These are phyloP conservation scores for Prinsepia uniflora DNA, from an alignment of 306 rosid species.

Conservation along the genomic window DNA sequence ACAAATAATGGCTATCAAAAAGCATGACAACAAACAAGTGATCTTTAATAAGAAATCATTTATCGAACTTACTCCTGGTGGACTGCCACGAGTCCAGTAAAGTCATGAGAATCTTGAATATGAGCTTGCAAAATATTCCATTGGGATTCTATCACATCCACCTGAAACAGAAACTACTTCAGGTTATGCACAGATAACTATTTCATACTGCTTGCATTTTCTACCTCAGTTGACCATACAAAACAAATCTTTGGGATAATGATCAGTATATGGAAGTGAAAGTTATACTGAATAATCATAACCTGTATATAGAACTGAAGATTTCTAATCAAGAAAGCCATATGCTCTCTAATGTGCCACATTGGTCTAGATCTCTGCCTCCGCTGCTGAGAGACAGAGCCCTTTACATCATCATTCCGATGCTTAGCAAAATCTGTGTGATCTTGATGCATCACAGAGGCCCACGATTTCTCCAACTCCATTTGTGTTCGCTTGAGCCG, in stretches of 20 bases:
- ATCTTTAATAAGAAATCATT: constrained; percentile 20
- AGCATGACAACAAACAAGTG: constrained; percentile 10
- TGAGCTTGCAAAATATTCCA: constrained; percentile 91
- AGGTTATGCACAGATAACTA: neutral
- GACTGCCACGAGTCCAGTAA: constrained; percentile 81
- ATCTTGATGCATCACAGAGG: constrained; percentile 88
- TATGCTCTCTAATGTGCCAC: constrained; percentile 90
- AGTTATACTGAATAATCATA: constrained; percentile 11
- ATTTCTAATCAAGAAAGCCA: constrained; percentile 94
- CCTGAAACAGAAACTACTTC: constrained; percentile 39
- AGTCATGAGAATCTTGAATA: constrained; percentile 89
- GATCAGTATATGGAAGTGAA: constrained; percentile 1
- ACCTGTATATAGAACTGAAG: constrained; percentile 99
- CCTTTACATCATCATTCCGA: constrained; percentile 42
- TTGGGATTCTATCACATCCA: constrained; percentile 94
- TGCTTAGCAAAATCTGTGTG: constrained; percentile 72
- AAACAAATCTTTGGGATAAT: neutral
- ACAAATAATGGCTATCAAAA: constrained; percentile 7
- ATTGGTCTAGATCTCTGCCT: constrained; percentile 64
- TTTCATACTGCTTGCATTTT: neutral
- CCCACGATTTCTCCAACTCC: constrained; percentile 98
- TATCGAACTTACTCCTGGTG: constrained; percentile 76
- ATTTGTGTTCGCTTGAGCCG: constrained; percentile 91
- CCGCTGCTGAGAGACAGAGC: constrained; percentile 48
- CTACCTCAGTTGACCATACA: neutral